These are phyloP conservation scores for Voacanga thouarsii DNA, from an alignment of 257 asterid genomes.

Conservation along the genomic window DNA sequence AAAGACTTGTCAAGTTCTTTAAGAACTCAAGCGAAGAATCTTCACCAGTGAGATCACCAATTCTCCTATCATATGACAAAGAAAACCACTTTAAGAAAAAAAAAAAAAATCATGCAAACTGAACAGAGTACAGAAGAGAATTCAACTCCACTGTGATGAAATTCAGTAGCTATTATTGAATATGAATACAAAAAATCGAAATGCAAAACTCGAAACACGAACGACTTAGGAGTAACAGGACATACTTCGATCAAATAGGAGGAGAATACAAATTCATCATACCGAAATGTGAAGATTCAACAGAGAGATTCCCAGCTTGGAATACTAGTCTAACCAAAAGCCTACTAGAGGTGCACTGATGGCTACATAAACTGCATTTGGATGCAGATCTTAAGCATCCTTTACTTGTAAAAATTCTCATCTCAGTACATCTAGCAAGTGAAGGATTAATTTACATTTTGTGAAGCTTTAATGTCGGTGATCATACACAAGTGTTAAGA, in stretches of 20 bases:
- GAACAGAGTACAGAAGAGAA: neutral
- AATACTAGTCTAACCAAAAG: neutral
- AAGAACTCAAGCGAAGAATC: constrained; percentile 49
- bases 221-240: neutral
- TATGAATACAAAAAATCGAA: neutral
- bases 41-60: constrained; percentile 43
- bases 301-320: neutral
- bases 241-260: neutral
- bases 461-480: neutral
- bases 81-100: neutral
- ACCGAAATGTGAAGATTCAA: neutral
- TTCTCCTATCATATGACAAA: constrained; percentile 38
- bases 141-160: neutral
- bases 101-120: neutral
- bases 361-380: neutral
- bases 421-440: neutral
- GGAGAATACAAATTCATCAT: neutral
- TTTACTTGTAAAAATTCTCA: neutral
- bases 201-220: neutral
- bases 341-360: neutral
- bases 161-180: neutral
- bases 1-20: constrained; percentile 46
- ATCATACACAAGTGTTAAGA: neutral
- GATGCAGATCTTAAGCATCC: neutral
- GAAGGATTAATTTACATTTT: neutral